Evolutionary conservation across 1,139 yeast species (phyloP).

Genomic region (Scheffersomyces insectosa): DNA sequence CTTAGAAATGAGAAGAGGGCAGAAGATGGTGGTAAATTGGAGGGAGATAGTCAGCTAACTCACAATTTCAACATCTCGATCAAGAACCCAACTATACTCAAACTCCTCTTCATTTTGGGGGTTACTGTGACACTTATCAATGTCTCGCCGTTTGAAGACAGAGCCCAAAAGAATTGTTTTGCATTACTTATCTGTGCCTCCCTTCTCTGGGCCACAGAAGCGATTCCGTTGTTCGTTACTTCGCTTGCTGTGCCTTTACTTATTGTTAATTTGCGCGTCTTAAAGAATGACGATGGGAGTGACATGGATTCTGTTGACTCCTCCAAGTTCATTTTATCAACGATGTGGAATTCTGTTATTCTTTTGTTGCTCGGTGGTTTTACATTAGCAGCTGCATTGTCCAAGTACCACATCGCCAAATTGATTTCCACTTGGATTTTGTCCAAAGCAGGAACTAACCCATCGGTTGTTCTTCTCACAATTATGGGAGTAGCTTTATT

Average conservation of each 20-base stretch:
- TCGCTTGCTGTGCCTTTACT: slow-evolving; percentile 63
- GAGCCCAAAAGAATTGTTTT: slow-evolving; percentile 64
- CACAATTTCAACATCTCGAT: slow-evolving; percentile 38
- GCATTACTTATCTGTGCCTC: slow-evolving; percentile 71
- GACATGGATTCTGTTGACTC: slow-evolving; percentile 55
- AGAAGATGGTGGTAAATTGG: slow-evolving; percentile 11
- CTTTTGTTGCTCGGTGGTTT: slow-evolving; percentile 71
- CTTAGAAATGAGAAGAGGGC: slow-evolving; percentile 10
- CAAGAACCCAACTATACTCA: slow-evolving; percentile 45
- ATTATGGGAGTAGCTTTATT: slow-evolving; percentile 70
- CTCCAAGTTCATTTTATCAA: slow-evolving; percentile 53
- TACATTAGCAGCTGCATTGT: slow-evolving; percentile 70
- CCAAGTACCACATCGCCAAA: slow-evolving; percentile 70
- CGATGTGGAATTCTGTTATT: slow-evolving; percentile 78
- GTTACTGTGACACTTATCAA: slow-evolving; percentile 51
- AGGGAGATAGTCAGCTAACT: slow-evolving; percentile 9
- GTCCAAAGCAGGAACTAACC: slow-evolving; percentile 65
- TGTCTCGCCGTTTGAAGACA: slow-evolving; percentile 58
- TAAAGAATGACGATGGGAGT: slow-evolving; percentile 55
- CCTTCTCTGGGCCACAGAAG: slow-evolving; percentile 71
- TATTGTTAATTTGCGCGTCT: slow-evolving; percentile 54
- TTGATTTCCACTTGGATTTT: slow-evolving; percentile 66
- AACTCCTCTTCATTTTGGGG: slow-evolving; percentile 43
- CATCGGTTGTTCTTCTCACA: slow-evolving; percentile 60
- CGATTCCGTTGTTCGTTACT: slow-evolving; percentile 69